A percentile compares a stretch with the other conserved stretches of the same genome.
phyloP scores from a whole-genome alignment of 345 rosid species.

The Cardiospermum halicacabum region DNA sequence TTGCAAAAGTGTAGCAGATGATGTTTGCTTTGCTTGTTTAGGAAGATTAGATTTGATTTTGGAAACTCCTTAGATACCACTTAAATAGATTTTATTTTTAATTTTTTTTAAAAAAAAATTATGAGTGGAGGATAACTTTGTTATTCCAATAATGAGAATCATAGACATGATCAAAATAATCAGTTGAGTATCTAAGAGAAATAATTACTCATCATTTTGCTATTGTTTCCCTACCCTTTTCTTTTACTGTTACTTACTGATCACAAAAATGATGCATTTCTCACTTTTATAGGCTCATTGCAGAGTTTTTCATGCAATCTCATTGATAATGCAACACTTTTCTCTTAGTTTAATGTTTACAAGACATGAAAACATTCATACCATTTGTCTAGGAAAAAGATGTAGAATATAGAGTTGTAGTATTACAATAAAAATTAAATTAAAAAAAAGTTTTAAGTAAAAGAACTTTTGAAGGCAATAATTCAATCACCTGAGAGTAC shows the following conservation, averaged over 20 bases:
- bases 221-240: slow-evolving; percentile 39
- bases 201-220: slow-evolving; percentile 53
- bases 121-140: slow-evolving; percentile 25
- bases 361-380: not conserved
- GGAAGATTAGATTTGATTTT: slow-evolving; percentile 6
- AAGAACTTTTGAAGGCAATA: slow-evolving; percentile 40
- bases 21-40: not conserved
- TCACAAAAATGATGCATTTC: slow-evolving; percentile 29
- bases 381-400: slow-evolving; percentile 1
- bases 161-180: slow-evolving; percentile 38
- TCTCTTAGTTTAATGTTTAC: not conserved
- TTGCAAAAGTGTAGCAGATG: not conserved
- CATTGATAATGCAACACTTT: slow-evolving; percentile 22
- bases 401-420: too few species aligned
- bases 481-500: slow-evolving; percentile 42
- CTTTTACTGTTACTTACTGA: slow-evolving; percentile 25
- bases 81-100: not conserved
- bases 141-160: slow-evolving; percentile 44
- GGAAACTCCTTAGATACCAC: slow-evolving; percentile 2
- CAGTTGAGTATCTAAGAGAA: slow-evolving; percentile 48
- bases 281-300: slow-evolving; percentile 34
- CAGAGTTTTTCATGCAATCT: slow-evolving; percentile 29
- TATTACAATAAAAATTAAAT: too few species aligned
- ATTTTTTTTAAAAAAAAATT: not conserved
- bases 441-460: too few species aligned